Evolutionary conservation across 179 eudicot genomes (phyloP), one percentile per base, ranked within the genome.

Genomic region (Nepenthes alata): DNA sequence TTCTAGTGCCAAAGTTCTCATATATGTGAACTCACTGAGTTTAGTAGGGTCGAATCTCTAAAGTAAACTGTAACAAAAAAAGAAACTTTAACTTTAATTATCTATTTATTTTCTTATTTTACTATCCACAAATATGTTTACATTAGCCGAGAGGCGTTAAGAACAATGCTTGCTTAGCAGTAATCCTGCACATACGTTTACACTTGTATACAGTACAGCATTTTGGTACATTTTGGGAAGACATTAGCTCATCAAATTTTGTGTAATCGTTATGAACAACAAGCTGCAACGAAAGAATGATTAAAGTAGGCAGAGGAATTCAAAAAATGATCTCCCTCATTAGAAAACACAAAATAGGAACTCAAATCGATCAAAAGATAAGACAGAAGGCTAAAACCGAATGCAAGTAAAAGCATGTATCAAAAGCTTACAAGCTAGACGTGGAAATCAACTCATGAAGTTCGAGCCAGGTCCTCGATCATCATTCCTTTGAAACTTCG

Each of bases 401-500:
- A 63, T 68, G 64, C 53, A 51, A 11, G 10, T 37, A 60, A 38
- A 62, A 25, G 25, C 36, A 58, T 58, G 45, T 55, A 36, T 65
- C 55, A 71, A 35, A 38, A 16, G 1, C 71, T 60, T 73, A 71
- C 76, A 71, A 16, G 59, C 37, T 38, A 25, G 59, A 60, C 3
- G n/a, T 60, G 59, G 37, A 58, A 16, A 38, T 38, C 34, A 53
- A 49, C 35, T 77, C 70, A 88, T 15, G 79, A 72, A 69, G 64
- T 72, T 56, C 96, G 76, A 58, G 73, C 69, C 15, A 73, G 63
- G 63, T 87, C 96, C 9, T 89, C 95, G 6, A 86, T 78, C 83
- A 82, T 84, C 95, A 89, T 89, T 49, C 96, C 96, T 75, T 89
- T 89, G 11, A 89, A 81, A 75, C 97, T 89, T 68, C 79, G 80